phyloP scores from a whole-genome alignment of 345 rosid genomes.

The Populus nigra region DNA sequence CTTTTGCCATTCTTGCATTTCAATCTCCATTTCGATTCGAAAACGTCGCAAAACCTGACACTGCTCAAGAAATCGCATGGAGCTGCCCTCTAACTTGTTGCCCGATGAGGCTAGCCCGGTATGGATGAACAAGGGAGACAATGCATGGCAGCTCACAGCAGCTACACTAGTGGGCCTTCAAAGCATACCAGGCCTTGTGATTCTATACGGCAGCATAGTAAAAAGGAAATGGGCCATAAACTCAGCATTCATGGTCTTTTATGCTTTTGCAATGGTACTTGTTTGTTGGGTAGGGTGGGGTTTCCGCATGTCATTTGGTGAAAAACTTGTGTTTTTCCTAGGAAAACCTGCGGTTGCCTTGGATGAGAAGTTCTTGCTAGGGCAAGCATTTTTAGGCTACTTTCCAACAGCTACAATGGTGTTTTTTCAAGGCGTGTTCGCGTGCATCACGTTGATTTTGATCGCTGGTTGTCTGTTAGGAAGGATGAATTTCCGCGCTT shows the following conservation, averaged over 20 bases:
- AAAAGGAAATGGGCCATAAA: constrained; percentile 51
- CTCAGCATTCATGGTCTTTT: constrained; percentile 57
- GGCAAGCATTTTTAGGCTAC: constrained; percentile 30
- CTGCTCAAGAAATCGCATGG: constrained; percentile 9
- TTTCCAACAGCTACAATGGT: constrained; percentile 52
- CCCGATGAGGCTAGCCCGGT: constrained; percentile 41
- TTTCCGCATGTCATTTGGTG: constrained; percentile 49
- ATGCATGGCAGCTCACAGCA: constrained; percentile 55
- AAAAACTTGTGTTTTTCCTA: constrained; percentile 30
- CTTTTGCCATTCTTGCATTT: too few species aligned
- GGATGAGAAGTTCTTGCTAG: constrained; percentile 40
- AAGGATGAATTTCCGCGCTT: constrained; percentile 53
- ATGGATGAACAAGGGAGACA: constrained; percentile 55
- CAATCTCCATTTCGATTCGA: not conserved
- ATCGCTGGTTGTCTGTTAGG: constrained; percentile 45
- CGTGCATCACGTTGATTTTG: constrained; percentile 43
- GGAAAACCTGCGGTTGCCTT: constrained; percentile 39
- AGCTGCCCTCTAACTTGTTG: constrained; percentile 36
- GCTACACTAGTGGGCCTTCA: constrained; percentile 54
- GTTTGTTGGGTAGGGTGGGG: constrained; percentile 59
- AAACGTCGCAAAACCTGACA: not conserved
- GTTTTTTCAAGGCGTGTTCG: constrained; percentile 43
- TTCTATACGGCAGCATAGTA: constrained; percentile 48
- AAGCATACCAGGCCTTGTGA: constrained; percentile 46
- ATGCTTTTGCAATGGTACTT: constrained; percentile 43